Percentiles rank a stretch among this genome's conserved stretches.
These are phyloP conservation scores for Posidonia australis DNA, from an alignment of 106 monocot species.

Conservation along the genomic window DNA sequence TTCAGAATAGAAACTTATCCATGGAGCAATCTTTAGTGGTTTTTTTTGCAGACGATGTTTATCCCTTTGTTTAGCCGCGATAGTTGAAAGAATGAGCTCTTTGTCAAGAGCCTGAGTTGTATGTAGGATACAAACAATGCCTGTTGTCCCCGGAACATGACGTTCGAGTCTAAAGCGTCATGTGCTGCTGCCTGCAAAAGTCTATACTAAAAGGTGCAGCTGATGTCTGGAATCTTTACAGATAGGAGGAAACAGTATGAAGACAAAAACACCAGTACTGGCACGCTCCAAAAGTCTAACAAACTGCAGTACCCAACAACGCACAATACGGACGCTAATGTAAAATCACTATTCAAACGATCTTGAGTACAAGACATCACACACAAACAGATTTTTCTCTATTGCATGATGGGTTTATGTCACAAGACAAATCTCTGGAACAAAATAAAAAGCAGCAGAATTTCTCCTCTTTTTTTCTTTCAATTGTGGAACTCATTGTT, in stretches of 20 bases:
- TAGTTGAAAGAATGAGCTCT: neutral
- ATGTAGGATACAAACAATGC: neutral
- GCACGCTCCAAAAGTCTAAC: neutral
- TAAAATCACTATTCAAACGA: neutral
- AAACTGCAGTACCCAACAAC: neutral
- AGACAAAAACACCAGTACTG: constrained; percentile 1
- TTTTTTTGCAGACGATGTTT: too few relatives aligned
- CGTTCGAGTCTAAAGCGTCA: neutral
- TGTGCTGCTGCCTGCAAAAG: neutral
- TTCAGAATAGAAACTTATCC: too few relatives aligned
- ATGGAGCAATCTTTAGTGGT: too few relatives aligned
- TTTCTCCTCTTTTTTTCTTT: too few relatives aligned
- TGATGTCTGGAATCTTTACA: constrained; percentile 6
- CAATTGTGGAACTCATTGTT: neutral
- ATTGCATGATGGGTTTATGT: neutral
- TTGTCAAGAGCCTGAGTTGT: neutral
- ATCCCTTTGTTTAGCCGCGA: too few relatives aligned
- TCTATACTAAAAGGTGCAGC: neutral
- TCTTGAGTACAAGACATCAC: neutral
- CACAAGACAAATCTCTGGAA: neutral
- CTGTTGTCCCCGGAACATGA: neutral
- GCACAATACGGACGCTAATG: neutral
- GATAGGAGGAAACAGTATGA: neutral
- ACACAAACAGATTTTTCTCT: neutral
- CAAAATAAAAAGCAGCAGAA: too few relatives aligned